Evolutionary conservation across 805 yeast species (phyloP), one percentile per base, ranked within the genome.

Genomic region (Kuraishia cidri): DNA sequence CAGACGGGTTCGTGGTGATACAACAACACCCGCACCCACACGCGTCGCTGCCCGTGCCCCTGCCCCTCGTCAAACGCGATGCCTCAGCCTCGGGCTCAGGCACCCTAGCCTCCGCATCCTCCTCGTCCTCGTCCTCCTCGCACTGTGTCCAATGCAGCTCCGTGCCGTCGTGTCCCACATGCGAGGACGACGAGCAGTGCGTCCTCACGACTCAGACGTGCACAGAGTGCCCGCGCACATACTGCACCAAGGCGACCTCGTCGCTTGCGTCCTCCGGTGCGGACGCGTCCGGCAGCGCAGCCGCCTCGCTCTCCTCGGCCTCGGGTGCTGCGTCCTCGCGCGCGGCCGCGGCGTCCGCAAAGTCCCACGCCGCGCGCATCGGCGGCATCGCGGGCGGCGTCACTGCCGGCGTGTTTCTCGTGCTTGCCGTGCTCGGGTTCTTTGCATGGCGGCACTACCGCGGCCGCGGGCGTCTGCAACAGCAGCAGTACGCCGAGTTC

Each of bases 301-400:
- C 34, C 14, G 5, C 12, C 19, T 21, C 34, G 4, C 9, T 44
- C 23, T 33, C 38, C 11, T 24, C 36, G n/a, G 26, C 37, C 21
- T 21, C 39, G 10, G 27, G 34, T 4, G 13, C 37, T 2, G 26
- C 36, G 26, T 40, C 44, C 3, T n/a, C n/a, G n/a, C n/a, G n/a
- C n/a, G n/a, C n/a, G n/a, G n/a, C n/a, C n/a, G 28, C 37, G n/a
- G 27, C 42, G 4, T 26, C 42, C 11, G 27, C 23, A 23, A 32
- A 33, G 22, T 11, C 31, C 22, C 25, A 38, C 13, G 8, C 36
- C 13, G 37, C 58, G 7, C 48, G 63, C 31, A 52, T 64, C 13
- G 79, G 85, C 5, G 84, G 77, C 5, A 67, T 79, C 14, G 82
- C 79, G 0, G 90, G 87, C 15, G 88, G 87, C 17, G 76, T 78